phyloP scores from a whole-genome alignment of 108 stramenopile genomes.

The Cyclotella baltica region DNA sequence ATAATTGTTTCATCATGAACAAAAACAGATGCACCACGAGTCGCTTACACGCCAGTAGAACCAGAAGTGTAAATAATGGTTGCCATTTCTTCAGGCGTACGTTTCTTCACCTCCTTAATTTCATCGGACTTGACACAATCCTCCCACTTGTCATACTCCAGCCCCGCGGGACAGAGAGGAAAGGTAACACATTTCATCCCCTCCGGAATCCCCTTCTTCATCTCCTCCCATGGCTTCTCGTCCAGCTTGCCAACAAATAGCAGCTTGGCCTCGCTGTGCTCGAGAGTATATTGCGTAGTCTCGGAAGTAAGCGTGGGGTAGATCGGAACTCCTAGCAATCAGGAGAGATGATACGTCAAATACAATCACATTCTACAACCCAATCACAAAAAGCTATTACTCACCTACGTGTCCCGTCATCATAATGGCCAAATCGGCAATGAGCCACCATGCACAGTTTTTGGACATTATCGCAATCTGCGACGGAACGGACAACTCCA shows the following conservation, averaged over 20 bases:
- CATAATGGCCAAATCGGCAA: constrained; percentile 82
- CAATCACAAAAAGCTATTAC: no score
- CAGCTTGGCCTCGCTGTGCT: constrained; percentile 80
- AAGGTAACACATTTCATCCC: constrained; percentile 64
- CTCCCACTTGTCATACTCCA: constrained; percentile 65
- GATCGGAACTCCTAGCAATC: constrained; percentile 71
- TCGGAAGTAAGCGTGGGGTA: constrained; percentile 81
- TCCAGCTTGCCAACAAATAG: constrained; percentile 86
- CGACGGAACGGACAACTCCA: constrained; percentile 40
- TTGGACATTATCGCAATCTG: constrained; percentile 81
- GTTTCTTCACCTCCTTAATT: constrained; percentile 57
- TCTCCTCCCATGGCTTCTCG: constrained; percentile 72
- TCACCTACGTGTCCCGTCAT: constrained; percentile 75
- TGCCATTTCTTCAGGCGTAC: constrained; percentile 76
- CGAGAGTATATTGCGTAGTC: constrained; percentile 70
- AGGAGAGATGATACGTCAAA: no score
- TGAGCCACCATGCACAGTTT: constrained; percentile 85
- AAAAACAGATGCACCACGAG: not conserved
- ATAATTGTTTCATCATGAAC: not conserved
- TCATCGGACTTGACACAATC: constrained; percentile 54
- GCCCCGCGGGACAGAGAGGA: constrained; percentile 67
- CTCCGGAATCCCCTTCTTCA: constrained; percentile 76
- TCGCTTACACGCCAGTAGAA: constrained; percentile 73
- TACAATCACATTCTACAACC: no score
- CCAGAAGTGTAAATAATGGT: constrained; percentile 87